Conservation (phyloP, 2,329 filamentous ascomycete species). For the Didymellaceae sp. region DNA sequence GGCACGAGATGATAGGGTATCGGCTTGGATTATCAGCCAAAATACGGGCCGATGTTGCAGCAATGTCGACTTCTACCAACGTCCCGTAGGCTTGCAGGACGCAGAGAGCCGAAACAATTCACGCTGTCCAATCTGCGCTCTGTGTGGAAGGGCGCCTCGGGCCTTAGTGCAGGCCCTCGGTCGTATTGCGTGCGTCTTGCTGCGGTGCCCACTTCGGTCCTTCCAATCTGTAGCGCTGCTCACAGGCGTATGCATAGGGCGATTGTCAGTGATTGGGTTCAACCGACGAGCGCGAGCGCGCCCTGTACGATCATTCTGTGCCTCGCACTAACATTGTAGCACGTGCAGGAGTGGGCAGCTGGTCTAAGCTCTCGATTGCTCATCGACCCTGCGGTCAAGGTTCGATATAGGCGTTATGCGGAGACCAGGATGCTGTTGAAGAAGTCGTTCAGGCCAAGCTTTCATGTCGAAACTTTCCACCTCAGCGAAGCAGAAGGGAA, state of each 20-base stretch:
- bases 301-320: conserved; percentile 1
- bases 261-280: neutral
- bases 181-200: conserved; percentile 6
- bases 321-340: conserved; percentile 2
- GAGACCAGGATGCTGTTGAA: neutral
- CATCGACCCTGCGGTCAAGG: neutral
- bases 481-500: neutral
- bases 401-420: neutral
- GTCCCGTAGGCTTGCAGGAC: conserved; percentile 5
- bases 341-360: conserved; percentile 3
- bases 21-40: conserved; percentile 5
- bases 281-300: neutral
- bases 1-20: neutral
- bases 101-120: neutral
- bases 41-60: conserved; percentile 8
- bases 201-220: neutral
- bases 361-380: neutral
- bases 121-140: neutral
- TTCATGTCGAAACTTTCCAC: neutral
- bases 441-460: neutral
- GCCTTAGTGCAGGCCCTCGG: conserved; percentile 5
- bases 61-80: neutral
- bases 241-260: neutral
- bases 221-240: conserved; percentile 4
- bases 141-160: conserved; percentile 5